Percentiles rank a stretch among this genome's conserved stretches.
Conservation (phyloP, 2,329 filamentous ascomycete species). For the Phyllosticta citrichinensis region DNA sequence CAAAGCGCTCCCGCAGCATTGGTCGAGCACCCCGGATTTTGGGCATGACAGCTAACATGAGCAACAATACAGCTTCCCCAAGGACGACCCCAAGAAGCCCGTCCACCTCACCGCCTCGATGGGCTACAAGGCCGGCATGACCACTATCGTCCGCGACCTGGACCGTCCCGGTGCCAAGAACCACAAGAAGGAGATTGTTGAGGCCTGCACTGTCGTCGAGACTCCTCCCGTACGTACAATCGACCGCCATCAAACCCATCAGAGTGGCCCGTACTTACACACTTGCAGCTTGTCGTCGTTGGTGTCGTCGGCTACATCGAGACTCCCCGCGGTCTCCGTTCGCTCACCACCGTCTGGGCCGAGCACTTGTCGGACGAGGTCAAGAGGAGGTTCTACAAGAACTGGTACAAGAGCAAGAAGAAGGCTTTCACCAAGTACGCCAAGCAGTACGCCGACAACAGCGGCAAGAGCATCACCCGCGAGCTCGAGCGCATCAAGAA, state of each 20-base stretch:
- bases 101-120: constrained; percentile 96
- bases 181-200: constrained; percentile 63
- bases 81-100: constrained; percentile 99
- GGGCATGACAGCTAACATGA: background rate
- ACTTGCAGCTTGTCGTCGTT: constrained; percentile 90
- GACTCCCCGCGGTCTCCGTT: constrained; percentile 97
- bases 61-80: constrained; percentile 67
- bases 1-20: background rate
- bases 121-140: constrained; percentile 99
- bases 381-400: constrained; percentile 99
- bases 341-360: constrained; percentile 98
- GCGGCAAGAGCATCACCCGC: constrained; percentile 80
- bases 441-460: constrained; percentile 98
- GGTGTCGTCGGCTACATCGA: constrained; percentile 99
- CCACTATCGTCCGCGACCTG: constrained; percentile 97
- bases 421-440: constrained; percentile 99
- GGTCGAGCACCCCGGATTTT: background rate
- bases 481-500: constrained; percentile 99
- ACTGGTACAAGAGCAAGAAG: constrained; percentile 99
- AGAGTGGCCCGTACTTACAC: constrained; percentile 17
- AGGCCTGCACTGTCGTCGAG: constrained; percentile 33
- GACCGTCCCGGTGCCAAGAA: constrained; percentile 98
- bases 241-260: constrained; percentile 35
- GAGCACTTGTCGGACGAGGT: constrained; percentile 98
- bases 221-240: constrained; percentile 61